Conservation (phyloP, 2,329 filamentous ascomycete species). For the Hirsutella rhossiliensis region DNA sequence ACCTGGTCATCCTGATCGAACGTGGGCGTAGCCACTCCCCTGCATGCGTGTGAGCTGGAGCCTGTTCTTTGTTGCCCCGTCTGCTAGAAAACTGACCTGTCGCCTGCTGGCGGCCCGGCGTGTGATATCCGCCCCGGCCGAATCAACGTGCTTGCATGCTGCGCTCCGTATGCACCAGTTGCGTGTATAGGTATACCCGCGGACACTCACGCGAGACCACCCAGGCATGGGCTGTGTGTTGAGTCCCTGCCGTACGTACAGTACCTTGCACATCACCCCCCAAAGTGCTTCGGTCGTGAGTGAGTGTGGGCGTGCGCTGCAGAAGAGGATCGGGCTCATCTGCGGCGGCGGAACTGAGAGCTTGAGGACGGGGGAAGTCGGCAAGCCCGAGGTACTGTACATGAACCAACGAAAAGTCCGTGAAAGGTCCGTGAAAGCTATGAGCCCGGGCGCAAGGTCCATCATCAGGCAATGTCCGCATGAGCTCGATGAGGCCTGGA, state of each 20-base stretch:
- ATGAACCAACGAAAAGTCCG: neutral
- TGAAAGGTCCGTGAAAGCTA: too few species aligned
- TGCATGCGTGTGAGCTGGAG: neutral
- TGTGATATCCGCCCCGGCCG: neutral
- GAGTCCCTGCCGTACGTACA: neutral
- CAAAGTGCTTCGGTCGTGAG: too few species aligned
- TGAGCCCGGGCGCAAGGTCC: too few species aligned
- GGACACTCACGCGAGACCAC: too few species aligned
- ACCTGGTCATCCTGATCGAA: neutral
- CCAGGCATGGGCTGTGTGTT: too few species aligned
- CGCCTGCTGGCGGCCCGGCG: neutral
- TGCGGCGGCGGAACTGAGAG: neutral
- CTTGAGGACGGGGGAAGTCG: neutral
- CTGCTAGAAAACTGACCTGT: neutral
- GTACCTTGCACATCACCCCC: neutral
- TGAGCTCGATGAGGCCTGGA: too few species aligned
- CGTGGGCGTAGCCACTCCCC: neutral
- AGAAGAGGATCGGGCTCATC: neutral
- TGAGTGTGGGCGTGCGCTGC: too few species aligned
- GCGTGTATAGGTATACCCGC: neutral
- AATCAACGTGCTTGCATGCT: neutral
- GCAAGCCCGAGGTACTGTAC: neutral
- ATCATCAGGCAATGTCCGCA: too few species aligned
- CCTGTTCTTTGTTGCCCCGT: neutral
- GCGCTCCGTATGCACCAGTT: neutral